Conservation (phyloP, 2,329 filamentous ascomycete species). For the Lizonia empirigonia region DNA sequence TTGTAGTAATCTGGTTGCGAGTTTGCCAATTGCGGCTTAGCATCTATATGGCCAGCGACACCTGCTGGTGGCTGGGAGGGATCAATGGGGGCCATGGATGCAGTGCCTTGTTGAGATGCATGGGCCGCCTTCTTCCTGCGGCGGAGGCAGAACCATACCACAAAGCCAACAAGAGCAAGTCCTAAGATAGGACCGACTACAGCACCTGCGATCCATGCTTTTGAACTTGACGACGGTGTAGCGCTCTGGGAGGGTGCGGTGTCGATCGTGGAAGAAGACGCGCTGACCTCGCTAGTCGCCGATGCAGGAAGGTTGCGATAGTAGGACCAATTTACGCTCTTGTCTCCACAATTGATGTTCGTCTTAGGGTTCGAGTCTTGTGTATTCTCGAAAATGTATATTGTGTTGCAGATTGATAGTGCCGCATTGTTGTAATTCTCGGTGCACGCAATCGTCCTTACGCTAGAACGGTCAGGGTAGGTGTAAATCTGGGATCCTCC, state of each 20-base stretch:
- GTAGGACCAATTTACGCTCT: conserved; percentile 32
- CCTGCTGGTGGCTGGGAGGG: conserved; percentile 20
- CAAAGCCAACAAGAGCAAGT: conserved; percentile 30
- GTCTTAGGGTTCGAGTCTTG: conserved; percentile 35
- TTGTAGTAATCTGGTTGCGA: conserved; percentile 16
- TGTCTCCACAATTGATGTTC: conserved; percentile 37
- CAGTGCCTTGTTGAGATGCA: conserved; percentile 14
- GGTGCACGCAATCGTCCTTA: conserved; percentile 35
- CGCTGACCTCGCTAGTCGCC: conserved; percentile 10
- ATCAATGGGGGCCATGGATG: conserved; percentile 15
- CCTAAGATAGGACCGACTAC: conserved; percentile 35
- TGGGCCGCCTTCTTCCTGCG: conserved; percentile 27
- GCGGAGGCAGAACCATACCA: conserved; percentile 34
- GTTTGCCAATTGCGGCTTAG: conserved; percentile 21
- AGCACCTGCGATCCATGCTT: conserved; percentile 40
- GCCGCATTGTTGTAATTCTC: conserved; percentile 30
- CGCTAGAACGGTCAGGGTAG: conserved; percentile 22
- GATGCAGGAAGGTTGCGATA: conserved; percentile 32
- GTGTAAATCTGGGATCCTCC: conserved; percentile 37
- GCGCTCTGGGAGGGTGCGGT: background rate
- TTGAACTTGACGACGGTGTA: conserved; percentile 19
- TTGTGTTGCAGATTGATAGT: conserved; percentile 36
- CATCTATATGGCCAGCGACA: conserved; percentile 24
- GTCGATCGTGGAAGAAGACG: background rate
- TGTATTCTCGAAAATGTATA: conserved; percentile 39